A percentile compares a stretch with the other conserved stretches of the same genome.
These are phyloP conservation scores for Pogostemon cablin DNA, from an alignment of 257 asterid species.

Conservation along the genomic window DNA sequence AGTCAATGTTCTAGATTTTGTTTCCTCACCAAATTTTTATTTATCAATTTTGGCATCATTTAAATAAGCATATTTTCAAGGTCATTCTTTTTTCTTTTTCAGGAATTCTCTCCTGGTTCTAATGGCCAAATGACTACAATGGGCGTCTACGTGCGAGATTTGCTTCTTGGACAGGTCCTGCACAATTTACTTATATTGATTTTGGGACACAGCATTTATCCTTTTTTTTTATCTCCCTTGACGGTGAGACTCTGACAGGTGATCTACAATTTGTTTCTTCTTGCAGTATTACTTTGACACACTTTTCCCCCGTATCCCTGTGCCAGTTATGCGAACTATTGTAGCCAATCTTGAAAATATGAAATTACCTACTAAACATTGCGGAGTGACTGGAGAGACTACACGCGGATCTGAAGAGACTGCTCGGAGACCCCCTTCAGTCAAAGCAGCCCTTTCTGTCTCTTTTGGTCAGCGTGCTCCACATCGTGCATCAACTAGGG, in stretches of 20 bases:
- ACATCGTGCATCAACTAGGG: slow-evolving; percentile 97
- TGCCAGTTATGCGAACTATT: slow-evolving; percentile 71
- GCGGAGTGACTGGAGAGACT: slow-evolving; percentile 83
- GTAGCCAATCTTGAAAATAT: slow-evolving; percentile 75
- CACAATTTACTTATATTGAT: slow-evolving; percentile 4
- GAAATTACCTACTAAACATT: slow-evolving; percentile 87
- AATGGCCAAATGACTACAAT: slow-evolving; percentile 87
- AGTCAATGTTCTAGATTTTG: slow-evolving; percentile 17
- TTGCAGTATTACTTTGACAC: slow-evolving; percentile 98
- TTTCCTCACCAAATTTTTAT: slow-evolving; percentile 21
- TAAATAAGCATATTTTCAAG: slow-evolving; percentile 27
- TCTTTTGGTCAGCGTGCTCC: slow-evolving; percentile 99
- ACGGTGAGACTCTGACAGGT: not conserved
- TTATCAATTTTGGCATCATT: slow-evolving; percentile 15
- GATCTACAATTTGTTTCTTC: slow-evolving; percentile 30
- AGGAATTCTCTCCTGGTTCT: slow-evolving; percentile 97
- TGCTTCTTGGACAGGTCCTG: slow-evolving; percentile 95
- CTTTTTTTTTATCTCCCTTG: not conserved
- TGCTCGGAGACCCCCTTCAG: slow-evolving; percentile 96
- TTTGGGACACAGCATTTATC: slow-evolving; percentile 7
- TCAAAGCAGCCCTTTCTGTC: slow-evolving; percentile 95
- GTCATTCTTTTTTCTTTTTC: slow-evolving; percentile 29
- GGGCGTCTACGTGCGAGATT: slow-evolving; percentile 92
- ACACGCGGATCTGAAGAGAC: slow-evolving; percentile 97
- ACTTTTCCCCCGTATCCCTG: slow-evolving; percentile 93